phyloP scores from a whole-genome alignment of 2,329 filamentous ascomycete species.

The Ceratocystis diversiconidia region DNA sequence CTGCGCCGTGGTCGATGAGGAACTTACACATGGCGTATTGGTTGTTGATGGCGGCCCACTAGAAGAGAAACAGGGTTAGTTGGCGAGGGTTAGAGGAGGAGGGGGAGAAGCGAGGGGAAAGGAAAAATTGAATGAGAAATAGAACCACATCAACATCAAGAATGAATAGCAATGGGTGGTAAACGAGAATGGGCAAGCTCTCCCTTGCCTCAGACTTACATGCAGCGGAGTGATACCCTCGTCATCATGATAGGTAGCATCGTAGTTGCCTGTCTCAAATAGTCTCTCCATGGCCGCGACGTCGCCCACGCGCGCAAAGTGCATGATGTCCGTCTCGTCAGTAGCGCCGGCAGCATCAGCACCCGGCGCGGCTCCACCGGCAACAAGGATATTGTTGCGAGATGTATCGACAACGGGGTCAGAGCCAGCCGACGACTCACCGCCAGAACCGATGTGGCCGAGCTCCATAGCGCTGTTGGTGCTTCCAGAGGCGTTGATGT shows the following conservation, averaged over 20 bases:
- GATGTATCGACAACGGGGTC: slow-evolving; percentile 14
- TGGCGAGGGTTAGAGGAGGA: slow-evolving; percentile 15
- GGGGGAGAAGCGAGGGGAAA: not conserved
- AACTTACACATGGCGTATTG: slow-evolving; percentile 96
- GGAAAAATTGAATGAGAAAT: not conserved
- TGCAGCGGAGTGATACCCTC: slow-evolving; percentile 94
- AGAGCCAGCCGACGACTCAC: slow-evolving; percentile 23
- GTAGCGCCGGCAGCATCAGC: slow-evolving; percentile 16
- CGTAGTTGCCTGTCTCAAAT: slow-evolving; percentile 68
- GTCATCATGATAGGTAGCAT: slow-evolving; percentile 71
- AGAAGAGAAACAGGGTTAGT: slow-evolving; percentile 18
- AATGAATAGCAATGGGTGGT: no score
- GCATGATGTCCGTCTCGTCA: slow-evolving; percentile 76
- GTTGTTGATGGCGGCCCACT: slow-evolving; percentile 99
- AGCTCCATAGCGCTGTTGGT: slow-evolving; percentile 35
- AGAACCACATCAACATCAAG: not conserved
- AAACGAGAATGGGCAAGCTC: no score
- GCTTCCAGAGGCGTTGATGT: slow-evolving; percentile 24
- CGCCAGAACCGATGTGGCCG: slow-evolving; percentile 31
- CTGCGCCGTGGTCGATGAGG: slow-evolving; percentile 68
- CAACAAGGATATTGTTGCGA: slow-evolving; percentile 15
- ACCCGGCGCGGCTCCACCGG: not conserved
- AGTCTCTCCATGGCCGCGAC: slow-evolving; percentile 75
- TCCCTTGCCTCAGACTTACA: slow-evolving; percentile 39
- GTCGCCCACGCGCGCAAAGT: slow-evolving; percentile 78